Percentiles rank a stretch among this genome's conserved stretches.
Evolutionary conservation across 2,329 filamentous ascomycete genomes (phyloP).

Genomic region (Beauveria brongniartii): DNA sequence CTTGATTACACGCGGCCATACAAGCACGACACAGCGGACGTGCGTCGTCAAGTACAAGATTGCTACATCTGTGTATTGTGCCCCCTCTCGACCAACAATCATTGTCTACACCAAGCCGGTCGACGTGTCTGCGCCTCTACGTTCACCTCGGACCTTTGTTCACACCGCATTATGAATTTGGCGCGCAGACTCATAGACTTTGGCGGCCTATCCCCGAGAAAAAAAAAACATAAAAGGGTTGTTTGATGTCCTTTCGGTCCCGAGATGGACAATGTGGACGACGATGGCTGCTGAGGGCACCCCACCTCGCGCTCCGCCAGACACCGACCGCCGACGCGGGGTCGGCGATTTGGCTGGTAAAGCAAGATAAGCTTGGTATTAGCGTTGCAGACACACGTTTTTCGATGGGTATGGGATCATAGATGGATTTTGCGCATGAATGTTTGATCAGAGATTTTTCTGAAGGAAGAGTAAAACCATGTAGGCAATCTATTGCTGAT

Average conservation of each 20-base stretch:
- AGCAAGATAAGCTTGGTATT: neutral
- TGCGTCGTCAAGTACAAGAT: neutral
- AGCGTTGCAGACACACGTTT: neutral
- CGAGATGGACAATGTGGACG: neutral
- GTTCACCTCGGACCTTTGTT: too few relatives aligned
- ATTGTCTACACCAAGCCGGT: neutral
- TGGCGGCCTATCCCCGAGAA: neutral
- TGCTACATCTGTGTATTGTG: neutral
- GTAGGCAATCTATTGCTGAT: too few relatives aligned
- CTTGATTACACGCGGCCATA: neutral
- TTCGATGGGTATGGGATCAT: neutral
- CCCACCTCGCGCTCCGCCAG: neutral
- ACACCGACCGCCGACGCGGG: conserved; percentile 1
- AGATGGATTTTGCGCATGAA: neutral
- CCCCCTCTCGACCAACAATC: neutral
- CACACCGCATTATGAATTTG: too few relatives aligned
- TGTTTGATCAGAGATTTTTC: neutral
- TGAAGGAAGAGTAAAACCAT: too few relatives aligned
- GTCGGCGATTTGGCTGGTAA: neutral
- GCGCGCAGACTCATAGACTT: neutral
- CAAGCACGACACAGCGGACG: neutral
- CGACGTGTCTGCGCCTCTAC: too few relatives aligned
- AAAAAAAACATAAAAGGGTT: neutral
- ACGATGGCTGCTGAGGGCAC: too few relatives aligned
- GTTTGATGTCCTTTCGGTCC: neutral